phyloP scores from a whole-genome alignment of 208 protist species.

The Phytomonas sp. region DNA sequence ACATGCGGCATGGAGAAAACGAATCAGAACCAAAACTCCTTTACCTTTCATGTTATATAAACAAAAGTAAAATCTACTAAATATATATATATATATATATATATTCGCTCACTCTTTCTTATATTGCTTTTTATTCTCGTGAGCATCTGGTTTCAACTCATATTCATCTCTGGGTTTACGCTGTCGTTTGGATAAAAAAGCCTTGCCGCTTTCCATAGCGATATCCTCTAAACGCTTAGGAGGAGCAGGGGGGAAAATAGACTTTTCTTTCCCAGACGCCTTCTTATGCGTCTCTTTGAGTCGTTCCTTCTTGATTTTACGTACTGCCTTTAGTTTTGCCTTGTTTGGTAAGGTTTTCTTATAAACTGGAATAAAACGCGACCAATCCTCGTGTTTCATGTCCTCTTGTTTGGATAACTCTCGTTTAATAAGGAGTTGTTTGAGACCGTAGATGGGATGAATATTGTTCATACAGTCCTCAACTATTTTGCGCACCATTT shows the following conservation, averaged over 20 bases:
- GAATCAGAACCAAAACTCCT: background rate
- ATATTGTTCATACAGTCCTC: conserved; percentile 99
- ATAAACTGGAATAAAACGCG: conserved; percentile 97
- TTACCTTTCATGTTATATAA: background rate
- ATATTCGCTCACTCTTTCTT: conserved; percentile 11
- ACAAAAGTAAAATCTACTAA: background rate
- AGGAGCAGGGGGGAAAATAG: conserved; percentile 83
- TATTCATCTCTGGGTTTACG: conserved; percentile 58
- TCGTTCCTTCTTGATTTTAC: conserved; percentile 84
- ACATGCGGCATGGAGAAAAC: background rate
- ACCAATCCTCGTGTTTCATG: conserved; percentile 97
- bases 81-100: background rate
- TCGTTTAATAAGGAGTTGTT: conserved; percentile 98
- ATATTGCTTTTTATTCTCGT: conserved; percentile 1
- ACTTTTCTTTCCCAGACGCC: conserved; percentile 63
- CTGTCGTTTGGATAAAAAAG: conserved; percentile 58
- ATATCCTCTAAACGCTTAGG: conserved; percentile 86
- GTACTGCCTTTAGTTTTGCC: conserved; percentile 82
- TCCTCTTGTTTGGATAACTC: conserved; percentile 96
- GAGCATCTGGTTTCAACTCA: conserved; percentile 26
- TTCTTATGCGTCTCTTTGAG: conserved; percentile 48
- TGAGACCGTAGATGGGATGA: conserved; percentile 99
- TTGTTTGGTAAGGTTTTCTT: conserved; percentile 86
- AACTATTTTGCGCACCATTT: conserved; percentile 95
- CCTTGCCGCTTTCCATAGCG: conserved; percentile 88